phyloP scores from a whole-genome alignment of 352 stramenopile genomes.

The Nothophytophthora sp. region DNA sequence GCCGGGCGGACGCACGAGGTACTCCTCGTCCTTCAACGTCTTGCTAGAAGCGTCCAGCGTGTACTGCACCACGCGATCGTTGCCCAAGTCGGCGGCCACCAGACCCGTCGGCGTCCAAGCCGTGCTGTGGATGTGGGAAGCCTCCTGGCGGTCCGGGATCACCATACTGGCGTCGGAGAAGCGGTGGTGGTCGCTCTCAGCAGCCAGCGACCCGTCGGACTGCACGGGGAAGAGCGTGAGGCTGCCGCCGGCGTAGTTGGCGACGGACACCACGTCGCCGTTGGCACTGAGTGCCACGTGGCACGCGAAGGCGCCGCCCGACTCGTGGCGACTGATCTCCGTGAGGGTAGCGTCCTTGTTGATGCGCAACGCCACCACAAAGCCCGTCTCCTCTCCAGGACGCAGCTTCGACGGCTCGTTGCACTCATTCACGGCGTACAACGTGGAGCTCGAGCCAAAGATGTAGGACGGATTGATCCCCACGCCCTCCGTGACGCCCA shows the following conservation, averaged over 20 bases:
- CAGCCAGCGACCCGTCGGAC: slow-evolving; percentile 50
- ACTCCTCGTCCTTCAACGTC: slow-evolving; percentile 42
- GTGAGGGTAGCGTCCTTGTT: slow-evolving; percentile 35
- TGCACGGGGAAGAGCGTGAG: slow-evolving; percentile 61
- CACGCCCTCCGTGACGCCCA: slow-evolving; percentile 42
- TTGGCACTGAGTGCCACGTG: slow-evolving; percentile 56
- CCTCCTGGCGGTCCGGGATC: slow-evolving; percentile 68
- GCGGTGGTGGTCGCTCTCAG: slow-evolving; percentile 39
- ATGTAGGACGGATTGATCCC: slow-evolving; percentile 82
- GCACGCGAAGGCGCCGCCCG: slow-evolving; percentile 55
- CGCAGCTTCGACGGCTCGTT: slow-evolving; percentile 35
- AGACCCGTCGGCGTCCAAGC: slow-evolving; percentile 54
- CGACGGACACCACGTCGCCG: slow-evolving; percentile 55
- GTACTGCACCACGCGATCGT: slow-evolving; percentile 68
- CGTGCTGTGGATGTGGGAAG: slow-evolving; percentile 75
- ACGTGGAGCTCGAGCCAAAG: slow-evolving; percentile 28
- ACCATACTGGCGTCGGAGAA: slow-evolving; percentile 48
- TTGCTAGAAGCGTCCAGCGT: slow-evolving; percentile 37
- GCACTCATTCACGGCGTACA: slow-evolving; percentile 80
- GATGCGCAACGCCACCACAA: slow-evolving; percentile 56
- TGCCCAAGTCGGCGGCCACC: slow-evolving; percentile 68
- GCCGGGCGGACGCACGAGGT: slow-evolving; percentile 44
- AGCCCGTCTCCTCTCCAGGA: slow-evolving; percentile 48
- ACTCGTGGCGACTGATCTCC: slow-evolving; percentile 54
- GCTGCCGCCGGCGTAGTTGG: slow-evolving; percentile 79